Percentiles rank a stretch among this genome's conserved stretches.
phyloP scores from a whole-genome alignment of 305 asterid species.

The Solanum hybrid region DNA sequence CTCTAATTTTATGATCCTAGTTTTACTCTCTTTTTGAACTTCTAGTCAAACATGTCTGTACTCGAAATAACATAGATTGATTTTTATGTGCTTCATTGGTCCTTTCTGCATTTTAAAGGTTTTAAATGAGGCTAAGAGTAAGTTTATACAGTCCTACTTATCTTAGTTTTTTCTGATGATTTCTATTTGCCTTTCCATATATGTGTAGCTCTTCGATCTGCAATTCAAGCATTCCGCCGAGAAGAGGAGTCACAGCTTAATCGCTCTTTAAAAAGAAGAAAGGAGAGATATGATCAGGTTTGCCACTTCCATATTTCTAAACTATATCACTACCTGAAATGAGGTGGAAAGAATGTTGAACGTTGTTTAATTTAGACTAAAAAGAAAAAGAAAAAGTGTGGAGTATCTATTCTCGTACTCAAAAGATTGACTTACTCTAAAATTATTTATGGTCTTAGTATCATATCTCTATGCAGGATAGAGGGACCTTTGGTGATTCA shows the following conservation, averaged over 20 bases:
- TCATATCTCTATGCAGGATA: slow-evolving; percentile 37
- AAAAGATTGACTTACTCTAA: background rate
- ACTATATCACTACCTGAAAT: background rate
- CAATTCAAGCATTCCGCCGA: slow-evolving; percentile 77
- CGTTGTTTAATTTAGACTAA: background rate
- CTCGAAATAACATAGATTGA: background rate
- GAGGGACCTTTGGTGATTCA: slow-evolving; percentile 50
- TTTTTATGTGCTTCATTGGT: background rate
- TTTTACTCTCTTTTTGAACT: background rate
- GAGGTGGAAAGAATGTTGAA: background rate
- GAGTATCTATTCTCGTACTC: background rate
- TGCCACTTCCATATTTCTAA: background rate
- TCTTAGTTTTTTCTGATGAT: background rate
- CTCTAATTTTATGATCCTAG: background rate
- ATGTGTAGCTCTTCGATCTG: slow-evolving; percentile 69
- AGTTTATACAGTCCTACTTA: background rate
- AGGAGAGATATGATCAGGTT: slow-evolving; percentile 71
- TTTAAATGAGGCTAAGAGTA: no score
- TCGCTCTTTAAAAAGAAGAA: slow-evolving; percentile 51
- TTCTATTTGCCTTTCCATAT: slow-evolving; percentile 6
- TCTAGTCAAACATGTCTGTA: background rate
- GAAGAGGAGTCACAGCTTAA: slow-evolving; percentile 67
- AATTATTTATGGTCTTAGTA: background rate
- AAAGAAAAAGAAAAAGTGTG: background rate
- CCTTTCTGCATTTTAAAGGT: no score